Conservation (phyloP, 805 yeast species). For the Wickerhamiella azyma region DNA sequence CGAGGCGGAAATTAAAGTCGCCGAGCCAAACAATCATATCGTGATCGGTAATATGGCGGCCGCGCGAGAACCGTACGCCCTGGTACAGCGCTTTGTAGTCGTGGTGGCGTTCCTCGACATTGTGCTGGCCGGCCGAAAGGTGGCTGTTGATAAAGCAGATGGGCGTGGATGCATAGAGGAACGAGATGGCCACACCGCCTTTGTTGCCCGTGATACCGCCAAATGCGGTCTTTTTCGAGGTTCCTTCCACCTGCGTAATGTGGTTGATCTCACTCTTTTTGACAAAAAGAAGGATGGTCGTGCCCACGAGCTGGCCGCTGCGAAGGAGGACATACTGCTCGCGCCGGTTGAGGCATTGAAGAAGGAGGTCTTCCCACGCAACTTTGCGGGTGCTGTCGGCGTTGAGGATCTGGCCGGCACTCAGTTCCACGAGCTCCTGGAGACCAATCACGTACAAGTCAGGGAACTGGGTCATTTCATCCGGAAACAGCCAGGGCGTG, state of each 20-base stretch:
- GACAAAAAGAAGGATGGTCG: slow-evolving; percentile 59
- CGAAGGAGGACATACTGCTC: slow-evolving; percentile 54
- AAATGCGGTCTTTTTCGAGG: slow-evolving; percentile 85
- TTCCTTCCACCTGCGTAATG: slow-evolving; percentile 81
- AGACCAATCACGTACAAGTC: slow-evolving; percentile 82
- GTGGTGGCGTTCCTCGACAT: slow-evolving; percentile 69
- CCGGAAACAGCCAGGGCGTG: slow-evolving; percentile 70
- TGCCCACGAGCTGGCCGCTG: slow-evolving; percentile 85
- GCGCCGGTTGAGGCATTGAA: slow-evolving; percentile 43
- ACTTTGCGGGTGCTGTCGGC: slow-evolving; percentile 68
- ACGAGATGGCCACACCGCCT: slow-evolving; percentile 89
- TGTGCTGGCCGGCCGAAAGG: slow-evolving; percentile 81
- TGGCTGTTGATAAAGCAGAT: slow-evolving; percentile 84
- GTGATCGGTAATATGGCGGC: slow-evolving; percentile 63
- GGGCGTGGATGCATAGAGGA: slow-evolving; percentile 64
- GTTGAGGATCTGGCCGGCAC: slow-evolving; percentile 78
- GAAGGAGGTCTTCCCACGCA: slow-evolving; percentile 65
- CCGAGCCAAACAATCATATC: slow-evolving; percentile 90
- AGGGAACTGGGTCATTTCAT: slow-evolving; percentile 32
- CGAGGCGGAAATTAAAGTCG: slow-evolving; percentile 77
- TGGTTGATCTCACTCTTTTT: slow-evolving; percentile 42
- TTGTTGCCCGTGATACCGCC: slow-evolving; percentile 97
- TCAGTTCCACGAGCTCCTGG: slow-evolving; percentile 87
- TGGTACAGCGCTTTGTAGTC: slow-evolving; percentile 66
- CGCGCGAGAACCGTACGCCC: slow-evolving; percentile 69